phyloP scores from a whole-genome alignment of 352 stramenopile species.

The Hyaloperonospora brassicae region DNA sequence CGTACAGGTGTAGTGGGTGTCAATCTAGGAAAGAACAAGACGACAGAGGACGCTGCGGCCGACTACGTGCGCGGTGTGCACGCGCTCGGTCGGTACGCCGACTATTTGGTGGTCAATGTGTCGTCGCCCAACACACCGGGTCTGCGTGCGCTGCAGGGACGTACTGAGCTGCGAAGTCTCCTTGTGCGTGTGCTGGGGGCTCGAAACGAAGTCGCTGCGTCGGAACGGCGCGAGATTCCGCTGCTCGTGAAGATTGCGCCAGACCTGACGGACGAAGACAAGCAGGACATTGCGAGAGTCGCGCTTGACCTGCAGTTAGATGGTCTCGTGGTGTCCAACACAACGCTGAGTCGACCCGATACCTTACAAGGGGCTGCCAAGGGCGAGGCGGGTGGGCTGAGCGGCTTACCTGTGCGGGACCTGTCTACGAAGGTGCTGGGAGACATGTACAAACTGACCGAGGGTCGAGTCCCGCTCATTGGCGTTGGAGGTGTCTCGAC shows the following conservation, averaged over 20 bases:
- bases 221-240: conserved; percentile 66
- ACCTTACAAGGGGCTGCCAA: conserved; percentile 67
- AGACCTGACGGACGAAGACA: conserved; percentile 91
- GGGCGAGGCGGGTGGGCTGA: conserved; percentile 90
- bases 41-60: conserved; percentile 58
- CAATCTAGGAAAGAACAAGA: conserved; percentile 98
- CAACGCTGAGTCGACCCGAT: conserved; percentile 87
- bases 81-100: conserved; percentile 87
- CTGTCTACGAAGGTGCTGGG: conserved; percentile 90
- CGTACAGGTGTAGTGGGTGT: conserved; percentile 87
- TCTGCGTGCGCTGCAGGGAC: conserved; percentile 70
- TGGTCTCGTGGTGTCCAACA: conserved; percentile 97
- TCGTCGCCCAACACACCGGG: conserved; percentile 94
- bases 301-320: conserved; percentile 85
- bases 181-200: conserved; percentile 62
- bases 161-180: conserved; percentile 73
- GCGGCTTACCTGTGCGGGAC: conserved; percentile 89
- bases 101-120: conserved; percentile 98
- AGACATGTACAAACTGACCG: conserved; percentile 92
- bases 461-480: conserved; percentile 92
- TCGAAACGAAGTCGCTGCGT: conserved; percentile 47
- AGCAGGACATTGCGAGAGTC: conserved; percentile 91
- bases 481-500: conserved; percentile 90
- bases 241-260: conserved; percentile 97
- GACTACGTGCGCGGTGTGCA: conserved; percentile 91